These are phyloP conservation scores for Cyberlindnera galapagoensis DNA, from an alignment of 805 yeast species.

Conservation along the genomic window DNA sequence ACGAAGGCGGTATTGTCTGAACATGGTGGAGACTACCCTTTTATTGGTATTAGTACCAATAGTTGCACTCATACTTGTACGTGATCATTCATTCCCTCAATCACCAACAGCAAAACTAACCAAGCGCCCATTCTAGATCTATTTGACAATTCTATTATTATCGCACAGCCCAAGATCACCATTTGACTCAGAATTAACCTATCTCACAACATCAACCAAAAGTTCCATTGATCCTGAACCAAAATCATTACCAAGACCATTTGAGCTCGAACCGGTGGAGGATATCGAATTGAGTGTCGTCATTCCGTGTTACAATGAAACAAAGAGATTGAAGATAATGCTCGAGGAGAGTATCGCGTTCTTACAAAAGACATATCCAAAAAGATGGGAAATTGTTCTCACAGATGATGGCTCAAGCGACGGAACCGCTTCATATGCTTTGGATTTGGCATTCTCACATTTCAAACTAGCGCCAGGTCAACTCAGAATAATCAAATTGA, in stretches of 20 bases:
- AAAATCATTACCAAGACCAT: constrained; percentile 23
- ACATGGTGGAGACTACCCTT: too few relatives aligned
- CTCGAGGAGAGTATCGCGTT: constrained; percentile 59
- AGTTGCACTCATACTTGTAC: too few relatives aligned
- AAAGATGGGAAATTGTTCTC: constrained; percentile 66
- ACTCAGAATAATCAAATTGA: constrained; percentile 65
- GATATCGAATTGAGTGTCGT: constrained; percentile 64
- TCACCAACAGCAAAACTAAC: too few relatives aligned
- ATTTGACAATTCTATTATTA: constrained; percentile 24
- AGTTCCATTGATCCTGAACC: constrained; percentile 28
- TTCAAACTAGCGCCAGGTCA: constrained; percentile 47
- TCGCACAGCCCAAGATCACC: constrained; percentile 62
- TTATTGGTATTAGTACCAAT: too few relatives aligned
- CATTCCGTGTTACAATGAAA: constrained; percentile 92
- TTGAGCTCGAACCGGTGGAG: constrained; percentile 17
- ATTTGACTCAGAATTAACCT: constrained; percentile 44
- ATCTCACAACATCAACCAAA: constrained; percentile 40
- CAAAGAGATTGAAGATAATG: constrained; percentile 62
- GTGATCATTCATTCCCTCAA: too few relatives aligned
- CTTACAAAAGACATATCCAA: constrained; percentile 33
- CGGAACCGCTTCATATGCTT: constrained; percentile 67
- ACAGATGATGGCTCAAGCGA: constrained; percentile 93
- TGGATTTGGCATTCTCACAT: constrained; percentile 44
- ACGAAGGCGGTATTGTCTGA: too few relatives aligned
- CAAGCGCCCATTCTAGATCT: constrained; percentile 4